Percentiles rank a stretch among this genome's conserved stretches.
These are phyloP conservation scores for Fusarium ambrosium DNA, from an alignment of 2,329 filamentous ascomycete species.

Conservation along the genomic window DNA sequence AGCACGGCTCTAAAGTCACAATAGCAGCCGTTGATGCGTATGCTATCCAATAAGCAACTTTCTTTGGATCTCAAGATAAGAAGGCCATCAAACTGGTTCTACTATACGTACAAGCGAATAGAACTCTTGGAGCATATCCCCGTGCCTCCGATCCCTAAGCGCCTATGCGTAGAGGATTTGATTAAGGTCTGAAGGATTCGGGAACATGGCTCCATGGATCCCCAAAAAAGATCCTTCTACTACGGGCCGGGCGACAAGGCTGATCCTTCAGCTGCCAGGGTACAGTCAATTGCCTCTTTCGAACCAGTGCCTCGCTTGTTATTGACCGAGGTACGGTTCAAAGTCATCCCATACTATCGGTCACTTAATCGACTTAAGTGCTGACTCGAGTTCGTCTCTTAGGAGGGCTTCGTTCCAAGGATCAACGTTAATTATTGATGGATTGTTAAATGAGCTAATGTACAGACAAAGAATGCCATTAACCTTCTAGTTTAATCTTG, in stretches of 20 bases:
- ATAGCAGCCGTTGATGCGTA: not conserved
- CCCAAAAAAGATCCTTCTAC: not conserved
- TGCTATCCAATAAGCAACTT: not conserved
- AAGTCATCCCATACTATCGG: not conserved
- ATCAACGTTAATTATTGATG: not conserved
- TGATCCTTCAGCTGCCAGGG: not conserved
- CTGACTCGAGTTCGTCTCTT: not conserved
- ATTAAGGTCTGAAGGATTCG: not conserved
- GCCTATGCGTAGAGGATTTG: not conserved
- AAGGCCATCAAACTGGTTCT: not conserved
- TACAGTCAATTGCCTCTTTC: not conserved
- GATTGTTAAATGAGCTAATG: not conserved
- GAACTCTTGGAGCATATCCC: not conserved
- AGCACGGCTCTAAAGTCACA: not conserved
- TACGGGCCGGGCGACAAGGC: not conserved
- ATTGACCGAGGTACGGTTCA: not conserved
- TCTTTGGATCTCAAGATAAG: not conserved
- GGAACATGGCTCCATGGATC: not conserved
- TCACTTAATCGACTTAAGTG: not conserved
- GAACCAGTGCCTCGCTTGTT: fast-evolving
- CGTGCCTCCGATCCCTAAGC: not conserved
- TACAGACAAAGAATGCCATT: not conserved
- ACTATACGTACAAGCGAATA: not conserved
- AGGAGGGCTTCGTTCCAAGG: not conserved
- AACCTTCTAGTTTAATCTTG: not conserved